Base-by-base conservation (phyloP, 2,329 filamentous ascomycete species). In the Diplodia seriata region DNA sequence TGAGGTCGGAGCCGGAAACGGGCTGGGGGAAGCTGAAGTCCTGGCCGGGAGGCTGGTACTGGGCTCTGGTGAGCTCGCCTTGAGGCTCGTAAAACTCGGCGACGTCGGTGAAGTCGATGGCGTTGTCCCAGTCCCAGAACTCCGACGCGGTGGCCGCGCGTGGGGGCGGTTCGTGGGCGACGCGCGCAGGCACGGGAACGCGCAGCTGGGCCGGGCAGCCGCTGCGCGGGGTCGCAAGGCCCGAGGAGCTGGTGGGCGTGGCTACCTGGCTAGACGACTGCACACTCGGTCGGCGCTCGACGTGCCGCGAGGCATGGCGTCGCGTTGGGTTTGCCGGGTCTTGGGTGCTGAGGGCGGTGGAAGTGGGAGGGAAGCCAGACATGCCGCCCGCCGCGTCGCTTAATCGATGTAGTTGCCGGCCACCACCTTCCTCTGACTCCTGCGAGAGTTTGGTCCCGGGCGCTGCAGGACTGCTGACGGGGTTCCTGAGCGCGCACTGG, bases 1-100 rank as follows among this genome's bases (percentile, higher is more conserved):
- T 62, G 56, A 31, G 29, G 5, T 64, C 61, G 29, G 49, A 53
- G 23, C 23, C 54, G 68, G 72, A 73, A 12, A 69, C 66, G 8
- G 72, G 33, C 29, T 74, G 73, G 12, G 80, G 79, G 40, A 80
- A 79, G 70, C 67, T 77, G 72, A 81, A 81, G 67, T 82, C 78
- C 70, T 76, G 74, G 18, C 71, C 68, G 12, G 73, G 66, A n/a
- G 68, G 70, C 68, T 76, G 76, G 40, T 73, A 71, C 64, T 74
- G 75, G 31, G 72, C 71, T 80, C 78, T 62, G 78, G 76, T 18
- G n/a, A 82, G 75, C 71, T 83, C 81, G 53, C 81, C 81, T 72
- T 82, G 81, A 4, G 80, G 81, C 68, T 83, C 81, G 76, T 80
- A 82, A 64, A 79, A 75, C 36, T 73, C 72, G 4, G 73, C 70